phyloP scores from a whole-genome alignment of 2,329 filamentous ascomycete species.

The Fusarium redolens region DNA sequence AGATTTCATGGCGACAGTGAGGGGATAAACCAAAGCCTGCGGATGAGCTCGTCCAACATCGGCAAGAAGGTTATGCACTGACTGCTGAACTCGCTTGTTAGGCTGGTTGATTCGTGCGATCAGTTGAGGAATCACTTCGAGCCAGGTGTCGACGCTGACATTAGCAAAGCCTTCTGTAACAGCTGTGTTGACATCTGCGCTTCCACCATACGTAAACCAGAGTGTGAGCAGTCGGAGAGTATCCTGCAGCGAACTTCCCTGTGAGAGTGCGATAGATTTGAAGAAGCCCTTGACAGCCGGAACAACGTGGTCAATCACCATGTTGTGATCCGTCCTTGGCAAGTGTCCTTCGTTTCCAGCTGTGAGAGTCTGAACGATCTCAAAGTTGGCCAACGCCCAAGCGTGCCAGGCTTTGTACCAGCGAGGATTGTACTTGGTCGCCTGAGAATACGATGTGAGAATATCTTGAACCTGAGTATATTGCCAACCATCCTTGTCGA shows the following conservation, averaged over 20 bases:
- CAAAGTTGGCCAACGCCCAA: constrained; percentile 98
- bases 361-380: constrained; percentile 88
- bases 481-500: constrained; percentile 91
- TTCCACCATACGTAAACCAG: constrained; percentile 95
- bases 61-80: constrained; percentile 90
- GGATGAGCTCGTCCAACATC: constrained; percentile 96
- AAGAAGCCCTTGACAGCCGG: constrained; percentile 97
- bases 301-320: constrained; percentile 88
- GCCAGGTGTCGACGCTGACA: constrained; percentile 97
- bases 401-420: constrained; percentile 99
- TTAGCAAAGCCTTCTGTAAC: constrained; percentile 91
- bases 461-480: constrained; percentile 88
- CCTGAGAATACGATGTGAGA: constrained; percentile 87
- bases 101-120: constrained; percentile 98
- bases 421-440: constrained; percentile 91
- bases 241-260: constrained; percentile 93
- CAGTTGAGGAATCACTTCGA: constrained; percentile 96
- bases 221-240: constrained; percentile 91
- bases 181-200: constrained; percentile 85
- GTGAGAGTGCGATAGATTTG: constrained; percentile 92
- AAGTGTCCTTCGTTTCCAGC: constrained; percentile 69
- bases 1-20: constrained; percentile 98
- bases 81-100: constrained; percentile 87
- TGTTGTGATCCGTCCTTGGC: constrained; percentile 65
- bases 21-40: constrained; percentile 94